Conservation (phyloP, 1,284 basidiomycete genomes). For the Paramarasmius palmivorus region DNA sequence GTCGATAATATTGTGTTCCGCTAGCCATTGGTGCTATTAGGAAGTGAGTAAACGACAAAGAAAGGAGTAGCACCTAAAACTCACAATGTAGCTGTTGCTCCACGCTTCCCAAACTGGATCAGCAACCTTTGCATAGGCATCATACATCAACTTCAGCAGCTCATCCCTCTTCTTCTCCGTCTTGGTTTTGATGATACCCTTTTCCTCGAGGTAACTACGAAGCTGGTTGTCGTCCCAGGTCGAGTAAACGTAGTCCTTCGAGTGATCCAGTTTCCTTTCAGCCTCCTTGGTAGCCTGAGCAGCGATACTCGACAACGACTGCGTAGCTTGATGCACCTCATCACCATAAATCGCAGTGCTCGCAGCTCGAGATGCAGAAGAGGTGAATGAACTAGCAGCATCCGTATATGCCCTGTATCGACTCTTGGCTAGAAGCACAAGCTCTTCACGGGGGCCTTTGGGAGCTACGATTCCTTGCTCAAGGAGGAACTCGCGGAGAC, state of each 20-base stretch:
- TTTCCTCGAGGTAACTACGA: conserved; percentile 70
- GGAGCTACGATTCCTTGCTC: conserved; percentile 86
- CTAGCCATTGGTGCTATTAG: conserved; percentile 76
- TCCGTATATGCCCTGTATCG: conserved; percentile 61
- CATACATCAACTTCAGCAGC: conserved; percentile 66
- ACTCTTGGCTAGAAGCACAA: conserved; percentile 76
- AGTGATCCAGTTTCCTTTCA: conserved; percentile 61
- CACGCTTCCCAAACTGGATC: conserved; percentile 80
- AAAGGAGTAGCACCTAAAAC: conserved; percentile 20
- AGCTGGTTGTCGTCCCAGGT: conserved; percentile 83
- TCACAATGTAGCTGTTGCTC: conserved; percentile 82
- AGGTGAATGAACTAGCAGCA: conserved; percentile 53
- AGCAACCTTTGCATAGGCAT: conserved; percentile 63
- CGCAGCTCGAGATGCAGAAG: conserved; percentile 51
- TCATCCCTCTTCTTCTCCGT: conserved; percentile 66
- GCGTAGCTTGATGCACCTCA: conserved; percentile 46
- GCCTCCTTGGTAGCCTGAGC: conserved; percentile 61
- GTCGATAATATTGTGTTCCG: conserved; percentile 71
- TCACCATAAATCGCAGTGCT: conserved; percentile 63
- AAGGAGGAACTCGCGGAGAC: conserved; percentile 81
- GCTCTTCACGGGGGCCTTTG: conserved; percentile 75
- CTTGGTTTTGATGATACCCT: conserved; percentile 71
- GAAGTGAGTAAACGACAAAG: conserved; percentile 1
- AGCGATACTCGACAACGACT: conserved; percentile 39
- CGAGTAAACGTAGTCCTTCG: conserved; percentile 86